Conservation (phyloP, 208 protist species). For the Trypanosoma avium region DNA sequence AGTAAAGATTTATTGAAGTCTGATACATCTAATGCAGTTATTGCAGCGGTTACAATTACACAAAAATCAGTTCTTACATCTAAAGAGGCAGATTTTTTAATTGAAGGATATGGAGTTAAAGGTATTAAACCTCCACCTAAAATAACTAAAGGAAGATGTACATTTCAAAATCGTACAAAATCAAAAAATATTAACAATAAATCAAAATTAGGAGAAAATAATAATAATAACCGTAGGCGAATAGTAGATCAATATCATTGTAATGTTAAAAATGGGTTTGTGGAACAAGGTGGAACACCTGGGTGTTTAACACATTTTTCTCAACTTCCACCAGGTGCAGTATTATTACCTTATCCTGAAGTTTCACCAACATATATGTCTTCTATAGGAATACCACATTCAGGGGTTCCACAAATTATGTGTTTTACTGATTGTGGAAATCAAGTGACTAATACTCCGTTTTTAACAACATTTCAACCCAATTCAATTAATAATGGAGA, state of each 20-base stretch:
- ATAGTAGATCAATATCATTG: neutral
- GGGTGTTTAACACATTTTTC: neutral
- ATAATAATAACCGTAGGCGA: neutral
- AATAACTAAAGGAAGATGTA: constrained; percentile 16
- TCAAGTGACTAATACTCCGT: neutral
- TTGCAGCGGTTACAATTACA: neutral
- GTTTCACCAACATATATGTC: neutral
- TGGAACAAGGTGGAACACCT: neutral
- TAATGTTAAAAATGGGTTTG: neutral
- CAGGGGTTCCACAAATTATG: neutral
- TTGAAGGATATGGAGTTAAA: neutral
- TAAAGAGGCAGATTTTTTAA: neutral
- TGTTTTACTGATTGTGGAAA: neutral
- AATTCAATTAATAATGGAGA: neutral
- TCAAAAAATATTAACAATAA: neutral
- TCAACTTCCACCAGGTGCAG: neutral
- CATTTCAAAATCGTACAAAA: neutral
- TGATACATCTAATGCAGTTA: neutral
- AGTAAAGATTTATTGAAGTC: too few relatives aligned
- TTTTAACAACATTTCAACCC: neutral
- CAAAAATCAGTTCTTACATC: neutral
- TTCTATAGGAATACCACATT: neutral
- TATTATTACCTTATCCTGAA: constrained; percentile 4
- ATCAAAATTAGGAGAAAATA: neutral
- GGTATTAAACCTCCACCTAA: constrained; percentile 19